Base-by-base conservation (phyloP, 495 filamentous ascomycete species). In the Neurospora terricola region DNA sequence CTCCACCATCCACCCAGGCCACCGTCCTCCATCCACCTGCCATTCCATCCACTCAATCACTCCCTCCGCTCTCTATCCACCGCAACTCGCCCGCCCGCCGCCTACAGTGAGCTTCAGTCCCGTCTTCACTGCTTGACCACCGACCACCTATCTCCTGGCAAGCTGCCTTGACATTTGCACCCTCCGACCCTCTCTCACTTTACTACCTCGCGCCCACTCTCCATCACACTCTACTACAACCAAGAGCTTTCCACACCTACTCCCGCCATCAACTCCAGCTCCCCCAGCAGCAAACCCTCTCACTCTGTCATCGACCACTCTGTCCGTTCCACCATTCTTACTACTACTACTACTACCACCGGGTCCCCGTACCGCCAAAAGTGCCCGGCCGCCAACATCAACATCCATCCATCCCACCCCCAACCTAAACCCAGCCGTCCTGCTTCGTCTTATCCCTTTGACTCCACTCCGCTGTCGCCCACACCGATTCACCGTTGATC, bases 391-490 rank as follows among this genome's bases (percentile, higher is more conserved):
- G 14, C 54, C 73, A 11, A n/a, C 70, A 43, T 36, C 70, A 34
- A 37, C 40, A 38, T 43, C 73, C 27, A 66, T 73, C 14, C 42
- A 66, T 72, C 66, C 62, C 72, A 71, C 72, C 71, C 42, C 48
- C 48, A 59, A 59, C 21, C 48, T 59, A 59, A 59, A 59, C 54
- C 54, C 48, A 27, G 48, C 23, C 10, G 48, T 59, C 48, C 23
- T 23, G 54, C 54, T 66, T 66, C 54, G 54, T 66, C 54, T 66
- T 66, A 36, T 66, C 70, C 71, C 74, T 72, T 62, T 71, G 72
- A 76, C 78, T 79, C 79, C 77, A 80, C 78, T 72, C 75, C 71
- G 72, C 74, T 66, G 48, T 75, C 74, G 77, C 76, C 74, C 69
- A 71, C 73, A 73, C 74, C 73, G 78, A 77, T 78, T 76, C 74